Percentiles rank a stretch among this genome's conserved stretches.
These are phyloP conservation scores for Podospora pseudoanserina DNA, from an alignment of 495 filamentous ascomycete species.

Conservation along the genomic window DNA sequence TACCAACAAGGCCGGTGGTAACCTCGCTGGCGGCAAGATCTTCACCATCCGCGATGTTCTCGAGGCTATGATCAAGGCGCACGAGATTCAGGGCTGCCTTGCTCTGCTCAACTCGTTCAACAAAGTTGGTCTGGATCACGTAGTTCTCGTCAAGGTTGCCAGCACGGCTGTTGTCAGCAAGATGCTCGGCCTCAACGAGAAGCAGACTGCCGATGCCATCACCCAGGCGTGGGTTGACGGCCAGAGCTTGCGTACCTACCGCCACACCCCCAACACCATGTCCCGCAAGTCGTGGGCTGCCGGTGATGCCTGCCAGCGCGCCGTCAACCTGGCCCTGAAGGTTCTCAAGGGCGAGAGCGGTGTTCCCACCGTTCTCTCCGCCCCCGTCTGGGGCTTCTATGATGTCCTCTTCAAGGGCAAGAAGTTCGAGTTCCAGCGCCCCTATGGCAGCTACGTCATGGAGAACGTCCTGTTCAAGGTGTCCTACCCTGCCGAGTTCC, in stretches of 20 bases:
- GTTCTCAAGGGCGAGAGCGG: slow-evolving; percentile 89
- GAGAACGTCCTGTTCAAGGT: slow-evolving; percentile 99
- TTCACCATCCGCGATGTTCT: slow-evolving; percentile 85
- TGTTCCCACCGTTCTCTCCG: slow-evolving; percentile 86
- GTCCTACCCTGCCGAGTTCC: slow-evolving; percentile 97
- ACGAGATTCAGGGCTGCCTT: slow-evolving; percentile 97
- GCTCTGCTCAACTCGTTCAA: slow-evolving; percentile 97
- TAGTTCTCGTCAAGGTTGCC: slow-evolving; percentile 96
- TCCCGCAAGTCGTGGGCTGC: slow-evolving; percentile 98
- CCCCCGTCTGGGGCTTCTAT: slow-evolving; percentile 97
- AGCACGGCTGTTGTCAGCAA: slow-evolving; percentile 90
- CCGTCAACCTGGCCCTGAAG: slow-evolving; percentile 91
- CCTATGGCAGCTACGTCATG: slow-evolving; percentile 98
- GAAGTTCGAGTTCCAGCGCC: slow-evolving; percentile 91
- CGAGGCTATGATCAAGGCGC: slow-evolving; percentile 98
- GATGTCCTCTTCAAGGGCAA: slow-evolving; percentile 95
- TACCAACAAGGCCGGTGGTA: slow-evolving; percentile 88
- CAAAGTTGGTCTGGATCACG: slow-evolving; percentile 96
- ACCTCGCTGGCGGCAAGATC: slow-evolving; percentile 80
- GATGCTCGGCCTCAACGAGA: slow-evolving; percentile 83
- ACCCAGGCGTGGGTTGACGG: slow-evolving; percentile 98
- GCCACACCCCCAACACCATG: slow-evolving; percentile 98
- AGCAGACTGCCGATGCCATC: slow-evolving; percentile 90
- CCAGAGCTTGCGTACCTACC: slow-evolving; percentile 91
- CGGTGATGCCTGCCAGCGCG: slow-evolving; percentile 94